Base-by-base conservation (phyloP, 345 rosid species). In the Eucalyptus erythrocorys region DNA sequence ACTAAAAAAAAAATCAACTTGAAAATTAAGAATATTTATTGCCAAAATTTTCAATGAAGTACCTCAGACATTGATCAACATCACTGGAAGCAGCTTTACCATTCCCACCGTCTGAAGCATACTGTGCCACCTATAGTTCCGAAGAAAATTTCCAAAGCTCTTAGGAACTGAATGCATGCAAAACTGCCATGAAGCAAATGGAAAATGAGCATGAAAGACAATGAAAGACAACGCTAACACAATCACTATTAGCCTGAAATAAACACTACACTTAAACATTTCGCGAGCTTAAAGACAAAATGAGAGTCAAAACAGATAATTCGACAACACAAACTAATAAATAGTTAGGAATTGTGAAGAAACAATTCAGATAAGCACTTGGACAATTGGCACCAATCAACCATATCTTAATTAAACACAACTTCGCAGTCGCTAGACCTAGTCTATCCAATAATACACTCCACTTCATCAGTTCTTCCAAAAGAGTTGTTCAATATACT, bases 51-150 rank as follows among this genome's bases (percentile, higher is more conserved):
- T n/a, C 48, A n/a, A 68, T 61, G 24, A 11, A 47, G 68, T 94
- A 97, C 99, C 99, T 95, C 89, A 97, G 92, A 90, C 98, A 97
- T 89, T 91, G 95, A 90, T 96, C 98, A 66, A 97, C 99, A 88
- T 96, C 94, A 45, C 88, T 68, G 51, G 91, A 87, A 59, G 99
- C 99, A 64, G 94, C 89, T 87, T 93, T 88, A 59, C 97, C 96
- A 87, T 94, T 93, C 68, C 99, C 97, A 89, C 92, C 92, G 86
- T 96, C 99, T 50, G 96, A 96, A 91, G 99, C 99, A 86, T 97
- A 97, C 81, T 97, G 99, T 61, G 99, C 99, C 55, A 97, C 99
- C 99, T 97, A 93, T 91, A 91, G 92, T 91, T 92, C 86, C 89
- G 87, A 91, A 91, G 89, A 91, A 91, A 93, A 76, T 76, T 40